Conservation (phyloP, 2,329 filamentous ascomycete species). For the Colletotrichum sp. region DNA sequence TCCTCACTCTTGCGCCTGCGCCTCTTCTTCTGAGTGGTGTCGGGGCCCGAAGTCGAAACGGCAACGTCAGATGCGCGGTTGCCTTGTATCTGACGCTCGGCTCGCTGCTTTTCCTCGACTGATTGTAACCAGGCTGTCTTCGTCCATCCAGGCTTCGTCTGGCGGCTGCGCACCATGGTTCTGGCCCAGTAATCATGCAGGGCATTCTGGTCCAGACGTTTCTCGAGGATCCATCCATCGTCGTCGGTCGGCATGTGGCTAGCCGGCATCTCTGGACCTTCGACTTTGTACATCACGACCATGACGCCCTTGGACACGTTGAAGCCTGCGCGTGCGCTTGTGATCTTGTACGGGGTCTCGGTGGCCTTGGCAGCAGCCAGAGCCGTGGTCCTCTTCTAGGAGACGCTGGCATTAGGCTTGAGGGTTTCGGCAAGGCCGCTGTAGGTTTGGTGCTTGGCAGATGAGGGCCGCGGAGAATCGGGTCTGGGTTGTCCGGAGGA, state of each 20-base stretch:
- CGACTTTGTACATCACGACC: not conserved
- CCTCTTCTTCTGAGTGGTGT: not conserved
- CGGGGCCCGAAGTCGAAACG: not conserved
- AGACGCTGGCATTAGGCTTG: not conserved
- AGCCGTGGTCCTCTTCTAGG: not conserved
- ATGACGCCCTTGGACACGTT: not conserved
- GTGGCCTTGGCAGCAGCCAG: too few species aligned
- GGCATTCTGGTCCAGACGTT: not conserved
- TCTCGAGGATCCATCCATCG: not conserved
- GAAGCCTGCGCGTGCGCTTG: not conserved
- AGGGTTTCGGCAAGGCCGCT: not conserved
- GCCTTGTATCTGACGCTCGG: not conserved
- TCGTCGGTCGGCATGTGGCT: not conserved
- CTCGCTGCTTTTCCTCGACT: not conserved
- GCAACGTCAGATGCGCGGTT: not conserved
- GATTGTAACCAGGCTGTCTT: not conserved
- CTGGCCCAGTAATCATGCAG: not conserved
- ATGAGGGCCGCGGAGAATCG: not conserved
- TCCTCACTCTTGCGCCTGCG: not conserved
- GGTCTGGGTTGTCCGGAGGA: not conserved
- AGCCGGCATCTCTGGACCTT: not conserved
- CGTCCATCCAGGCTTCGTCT: not conserved
- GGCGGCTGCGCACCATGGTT: not conserved
- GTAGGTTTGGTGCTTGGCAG: not conserved
- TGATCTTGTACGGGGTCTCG: not conserved